Conservation (phyloP, 192 early-diverging fungal species). For the Haplosporangium gracile region DNA sequence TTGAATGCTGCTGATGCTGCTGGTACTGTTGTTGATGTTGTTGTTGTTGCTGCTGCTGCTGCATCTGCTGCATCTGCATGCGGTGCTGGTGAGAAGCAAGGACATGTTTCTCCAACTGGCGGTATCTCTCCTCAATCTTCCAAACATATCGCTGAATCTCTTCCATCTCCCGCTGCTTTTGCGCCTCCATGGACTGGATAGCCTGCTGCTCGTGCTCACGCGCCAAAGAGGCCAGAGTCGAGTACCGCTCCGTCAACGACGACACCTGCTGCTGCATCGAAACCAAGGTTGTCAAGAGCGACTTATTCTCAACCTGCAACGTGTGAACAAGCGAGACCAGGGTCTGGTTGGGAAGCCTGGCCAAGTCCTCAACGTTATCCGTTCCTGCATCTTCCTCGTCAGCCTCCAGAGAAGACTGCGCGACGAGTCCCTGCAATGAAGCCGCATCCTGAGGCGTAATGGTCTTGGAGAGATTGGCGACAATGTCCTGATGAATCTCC, state of each 20-base stretch:
- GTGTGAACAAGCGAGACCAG: slow-evolving; percentile 52
- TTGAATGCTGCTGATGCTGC: slow-evolving; percentile 29
- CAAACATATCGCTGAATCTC: slow-evolving; percentile 65
- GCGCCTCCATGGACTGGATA: slow-evolving; percentile 56
- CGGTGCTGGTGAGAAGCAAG: slow-evolving; percentile 35
- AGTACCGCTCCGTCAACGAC: slow-evolving; percentile 57
- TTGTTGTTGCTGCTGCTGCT: slow-evolving; percentile 39
- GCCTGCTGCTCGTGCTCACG: slow-evolving; percentile 63
- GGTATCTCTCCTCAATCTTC: slow-evolving; percentile 52
- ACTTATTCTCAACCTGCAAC: slow-evolving; percentile 60
- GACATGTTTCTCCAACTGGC: slow-evolving; percentile 53
- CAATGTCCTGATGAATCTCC: neutral
- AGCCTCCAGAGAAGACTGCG: neutral
- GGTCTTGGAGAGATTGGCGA: neutral
- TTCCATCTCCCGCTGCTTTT: slow-evolving; percentile 65
- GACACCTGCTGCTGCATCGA: slow-evolving; percentile 66
- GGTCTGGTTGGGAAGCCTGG: slow-evolving; percentile 36
- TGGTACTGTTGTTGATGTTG: slow-evolving; percentile 25
- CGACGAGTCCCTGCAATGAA: neutral
- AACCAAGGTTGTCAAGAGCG: slow-evolving; percentile 57
- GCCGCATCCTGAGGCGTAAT: neutral
- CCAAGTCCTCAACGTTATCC: slow-evolving; percentile 32
- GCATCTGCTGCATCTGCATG: slow-evolving; percentile 46
- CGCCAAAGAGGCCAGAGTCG: slow-evolving; percentile 54
- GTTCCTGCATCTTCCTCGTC: slow-evolving; percentile 24